These are phyloP conservation scores for Leptographium flavum DNA, from an alignment of 2,329 filamentous ascomycete genomes.

Conservation along the genomic window DNA sequence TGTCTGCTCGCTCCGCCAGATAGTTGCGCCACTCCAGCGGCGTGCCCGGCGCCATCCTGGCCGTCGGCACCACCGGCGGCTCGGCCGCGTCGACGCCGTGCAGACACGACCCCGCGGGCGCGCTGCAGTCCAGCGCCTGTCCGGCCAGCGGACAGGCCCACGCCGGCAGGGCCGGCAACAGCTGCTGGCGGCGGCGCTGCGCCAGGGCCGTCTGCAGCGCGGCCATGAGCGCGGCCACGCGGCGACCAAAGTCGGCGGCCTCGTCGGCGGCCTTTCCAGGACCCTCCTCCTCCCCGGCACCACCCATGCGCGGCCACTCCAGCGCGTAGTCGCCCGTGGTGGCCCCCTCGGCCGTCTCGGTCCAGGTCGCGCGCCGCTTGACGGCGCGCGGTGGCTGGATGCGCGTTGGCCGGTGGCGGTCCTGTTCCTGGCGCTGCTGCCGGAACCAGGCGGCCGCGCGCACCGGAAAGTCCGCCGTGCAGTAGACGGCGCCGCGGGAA, in stretches of 20 bases:
- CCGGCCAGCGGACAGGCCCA: not conserved
- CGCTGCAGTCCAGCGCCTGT: not conserved
- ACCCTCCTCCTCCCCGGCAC: not conserved
- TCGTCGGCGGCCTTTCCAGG: not conserved
- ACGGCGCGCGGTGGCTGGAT: constrained; percentile 2
- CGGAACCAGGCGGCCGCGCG: constrained; percentile 3
- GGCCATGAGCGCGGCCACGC: not conserved
- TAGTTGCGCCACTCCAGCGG: too few species aligned
- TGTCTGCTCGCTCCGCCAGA: too few species aligned
- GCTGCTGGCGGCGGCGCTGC: not conserved
- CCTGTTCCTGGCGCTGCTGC: not conserved
- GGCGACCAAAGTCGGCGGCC: not conserved
- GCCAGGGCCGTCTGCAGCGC: not conserved
- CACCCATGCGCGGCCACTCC: not conserved
- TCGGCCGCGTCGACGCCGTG: not conserved
- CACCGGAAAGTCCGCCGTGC: not conserved
- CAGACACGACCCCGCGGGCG: constrained; percentile 1
- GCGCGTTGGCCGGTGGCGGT: not conserved
- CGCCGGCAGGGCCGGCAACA: not conserved
- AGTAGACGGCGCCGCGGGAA: not conserved
- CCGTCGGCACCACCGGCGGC: too few species aligned
- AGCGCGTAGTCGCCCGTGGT: not conserved
- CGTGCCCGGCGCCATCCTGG: not conserved
- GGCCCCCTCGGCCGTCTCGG: not conserved
- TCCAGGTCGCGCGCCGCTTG: not conserved